Conservation (phyloP, 768 basidiomycete genomes). For the Leccinum imitatum region DNA sequence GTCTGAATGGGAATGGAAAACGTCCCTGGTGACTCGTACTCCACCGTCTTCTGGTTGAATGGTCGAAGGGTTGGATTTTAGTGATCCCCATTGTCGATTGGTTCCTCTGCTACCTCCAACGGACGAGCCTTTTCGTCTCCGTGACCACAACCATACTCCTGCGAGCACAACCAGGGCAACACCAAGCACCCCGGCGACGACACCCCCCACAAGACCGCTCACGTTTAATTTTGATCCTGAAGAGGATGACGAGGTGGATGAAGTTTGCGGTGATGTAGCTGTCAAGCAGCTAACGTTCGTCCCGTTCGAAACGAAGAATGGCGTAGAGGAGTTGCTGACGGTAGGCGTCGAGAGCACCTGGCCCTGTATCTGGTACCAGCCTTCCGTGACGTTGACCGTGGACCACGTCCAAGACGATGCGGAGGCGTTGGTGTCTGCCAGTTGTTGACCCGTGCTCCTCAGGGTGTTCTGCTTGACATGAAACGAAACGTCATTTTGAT, state of each 20-base stretch:
- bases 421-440: conserved; percentile 33
- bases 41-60: conserved; percentile 4
- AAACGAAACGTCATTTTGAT: conserved; percentile 20
- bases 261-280: conserved; percentile 8
- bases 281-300: conserved; percentile 36
- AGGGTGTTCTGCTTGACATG: background rate
- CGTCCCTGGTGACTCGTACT: background rate
- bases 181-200: conserved; percentile 45
- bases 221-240: conserved; percentile 33
- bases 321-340: conserved; percentile 20
- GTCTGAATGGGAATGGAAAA: conserved; percentile 24
- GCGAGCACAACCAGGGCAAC: conserved; percentile 34
- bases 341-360: conserved; percentile 4
- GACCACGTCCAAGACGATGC: conserved; percentile 40
- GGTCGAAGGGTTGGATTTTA: conserved; percentile 23
- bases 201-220: conserved; percentile 51
- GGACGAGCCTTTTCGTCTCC: conserved; percentile 16
- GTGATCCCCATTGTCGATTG: conserved; percentile 29
- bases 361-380: conserved; percentile 45
- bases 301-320: conserved; percentile 40
- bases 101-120: conserved; percentile 29
- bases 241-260: conserved; percentile 19
- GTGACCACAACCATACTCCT: conserved; percentile 33
- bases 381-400: conserved; percentile 45
- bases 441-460: conserved; percentile 10